Base-by-base conservation (phyloP, 106 monocot species). In the Xerophyta viscosa region DNA sequence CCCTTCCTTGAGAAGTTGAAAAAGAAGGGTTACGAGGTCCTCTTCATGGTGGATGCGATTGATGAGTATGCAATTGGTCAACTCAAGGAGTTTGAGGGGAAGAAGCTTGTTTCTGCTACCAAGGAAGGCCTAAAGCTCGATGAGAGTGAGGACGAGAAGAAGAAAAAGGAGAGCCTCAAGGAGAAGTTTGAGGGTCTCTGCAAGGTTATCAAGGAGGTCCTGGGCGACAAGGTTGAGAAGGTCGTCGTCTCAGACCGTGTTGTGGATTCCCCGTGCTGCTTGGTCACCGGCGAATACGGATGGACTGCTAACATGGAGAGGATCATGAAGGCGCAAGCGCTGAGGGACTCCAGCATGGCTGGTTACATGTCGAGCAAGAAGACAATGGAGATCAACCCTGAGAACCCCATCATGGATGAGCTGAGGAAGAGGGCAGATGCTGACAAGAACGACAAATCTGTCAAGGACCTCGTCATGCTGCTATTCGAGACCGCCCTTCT, bases 261-360 rank as follows among this genome's bases (percentile, higher is more conserved):
- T 2, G 85, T 85, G 0, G 85, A 85, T 31, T 85, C 85, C 0
- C 84, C 85, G 3, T 85, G 85, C 79, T 85, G 85, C 22, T 52
- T 85, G 42, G 85, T 85, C 21, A 85, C 85, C 3, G 85, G 85
- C 0, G 79, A 85, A 54, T 85, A 85, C 20, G 85, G 85, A 0
- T 85, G 85, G 85, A 72, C 85, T 20, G 85, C 85, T 3, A 85
- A 85, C 72, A 85, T 85, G 85, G 85, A 85, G 65, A 72, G 85
- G 42, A 85, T 85, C 61, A 85, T 85, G 85, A 85, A 76, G 68
- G 85, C 85, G 0, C 85, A 85, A 20, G 85, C 85, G 0, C 57
- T 85, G 41, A 71, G 79, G 56, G 79, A 85, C 36, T 79, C 75
- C 15, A 85, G 76, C 79, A 85, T 85, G 79, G 71, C 79, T 13